Evolutionary conservation across 345 rosid genomes (phyloP), one percentile per base, ranked within the genome.

Genomic region (Acer negundo): DNA sequence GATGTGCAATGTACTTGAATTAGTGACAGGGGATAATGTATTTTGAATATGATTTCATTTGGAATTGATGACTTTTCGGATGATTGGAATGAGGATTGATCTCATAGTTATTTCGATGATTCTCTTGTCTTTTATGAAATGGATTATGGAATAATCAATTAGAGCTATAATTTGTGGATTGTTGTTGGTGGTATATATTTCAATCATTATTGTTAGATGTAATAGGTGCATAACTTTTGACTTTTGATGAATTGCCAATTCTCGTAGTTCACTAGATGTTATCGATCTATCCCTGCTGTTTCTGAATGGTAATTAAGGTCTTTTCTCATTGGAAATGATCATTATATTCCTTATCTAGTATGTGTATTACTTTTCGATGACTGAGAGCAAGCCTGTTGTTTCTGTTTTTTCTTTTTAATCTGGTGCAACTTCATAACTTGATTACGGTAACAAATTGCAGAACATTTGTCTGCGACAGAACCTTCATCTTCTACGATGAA

Each of bases 401-500:
- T 15, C 7, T 28, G 31, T 2, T 67, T 53, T 67, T 31, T 49
- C 31, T 2, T 28, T 28, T 28, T 28, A 55, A 12, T 0, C 35
- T 12, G 7, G 53, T 24, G 23, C 63, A 51, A 63, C 42, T 68
- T 76, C 67, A 19, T 56, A 31, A 26, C 61, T 46, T 6, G 53
- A 69, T 23, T 77, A 65, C 47, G 31, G 74, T 67, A 69, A 69
- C 71, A 76, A 67, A 81, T 82, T 81, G 80, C 38, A 35, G 38
- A 35, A 4, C 38, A 6, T 35, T 35, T 35, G 38, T 35, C 38
- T 35, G 38, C 4, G 6, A 35, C 38, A 35, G 38, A 35, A 35
- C 38, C 38, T 35, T 78, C 82, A 73, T 66, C 87, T 66, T 80
- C 87, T 31, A 28, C 2, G 31, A 17, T 68, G 71, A 69, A 49